These are phyloP conservation scores for Kwoniella shandongensis DNA, from an alignment of 768 basidiomycete genomes.

Conservation along the genomic window DNA sequence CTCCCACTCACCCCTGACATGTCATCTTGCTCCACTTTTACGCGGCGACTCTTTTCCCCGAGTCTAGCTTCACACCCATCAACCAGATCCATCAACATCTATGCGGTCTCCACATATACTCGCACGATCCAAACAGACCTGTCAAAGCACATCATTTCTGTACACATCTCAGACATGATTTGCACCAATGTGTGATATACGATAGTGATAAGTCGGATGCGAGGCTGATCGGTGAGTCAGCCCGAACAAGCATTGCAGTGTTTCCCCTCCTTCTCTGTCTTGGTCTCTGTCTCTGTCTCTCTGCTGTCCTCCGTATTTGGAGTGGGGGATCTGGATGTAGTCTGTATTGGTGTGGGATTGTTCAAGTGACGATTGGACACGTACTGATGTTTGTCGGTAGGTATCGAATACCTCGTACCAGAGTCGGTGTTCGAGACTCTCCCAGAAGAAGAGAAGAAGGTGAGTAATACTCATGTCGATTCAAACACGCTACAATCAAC, in stretches of 20 bases:
- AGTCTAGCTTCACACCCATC: constrained; percentile 49
- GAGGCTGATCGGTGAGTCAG: constrained; percentile 57
- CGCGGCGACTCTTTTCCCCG: too few species aligned
- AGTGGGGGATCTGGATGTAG: too few species aligned
- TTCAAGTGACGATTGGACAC: too few species aligned
- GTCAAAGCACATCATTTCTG: constrained; percentile 59
- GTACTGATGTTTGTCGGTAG: too few species aligned
- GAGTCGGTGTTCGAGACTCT: constrained; percentile 58
- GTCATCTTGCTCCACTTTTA: too few species aligned
- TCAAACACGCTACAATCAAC: not conserved
- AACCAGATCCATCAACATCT: constrained; percentile 49
- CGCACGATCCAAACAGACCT: constrained; percentile 47
- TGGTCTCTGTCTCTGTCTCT: too few species aligned
- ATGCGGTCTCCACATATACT: constrained; percentile 46
- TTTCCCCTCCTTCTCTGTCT: too few species aligned
- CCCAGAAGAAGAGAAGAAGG: constrained; percentile 57
- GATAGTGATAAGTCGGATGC: constrained; percentile 58
- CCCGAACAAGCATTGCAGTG: too few species aligned
- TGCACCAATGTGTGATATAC: constrained; percentile 59
- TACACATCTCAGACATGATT: constrained; percentile 54
- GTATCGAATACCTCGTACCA: constrained; percentile 61
- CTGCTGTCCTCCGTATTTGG: too few species aligned
- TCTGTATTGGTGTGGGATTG: too few species aligned
- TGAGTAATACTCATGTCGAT: not conserved
- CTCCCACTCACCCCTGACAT: too few species aligned